phyloP scores from a whole-genome alignment of 2,329 filamentous ascomycete genomes.

The Cladosporium sp. region DNA sequence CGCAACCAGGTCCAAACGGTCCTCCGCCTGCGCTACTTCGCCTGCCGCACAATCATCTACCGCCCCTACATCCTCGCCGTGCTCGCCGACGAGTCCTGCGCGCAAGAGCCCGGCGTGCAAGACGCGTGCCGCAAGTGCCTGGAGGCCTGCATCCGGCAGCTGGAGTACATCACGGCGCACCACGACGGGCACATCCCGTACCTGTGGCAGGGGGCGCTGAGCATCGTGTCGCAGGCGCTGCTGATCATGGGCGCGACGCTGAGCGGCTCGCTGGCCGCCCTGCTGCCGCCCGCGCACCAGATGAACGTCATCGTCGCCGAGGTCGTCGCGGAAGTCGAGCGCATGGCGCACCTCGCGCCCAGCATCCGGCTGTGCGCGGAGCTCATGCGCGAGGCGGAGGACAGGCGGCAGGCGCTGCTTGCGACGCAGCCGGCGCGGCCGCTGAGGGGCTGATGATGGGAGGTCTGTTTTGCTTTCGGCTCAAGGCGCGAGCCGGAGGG shows the following conservation, averaged over 20 bases:
- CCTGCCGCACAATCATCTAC: conserved; percentile 81
- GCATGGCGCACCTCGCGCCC: conserved; percentile 67
- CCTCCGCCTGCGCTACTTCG: conserved; percentile 71
- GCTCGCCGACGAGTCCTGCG: conserved; percentile 67
- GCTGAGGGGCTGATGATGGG: background rate
- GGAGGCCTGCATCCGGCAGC: conserved; percentile 70
- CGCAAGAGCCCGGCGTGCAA: conserved; percentile 64
- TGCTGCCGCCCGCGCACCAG: conserved; percentile 51
- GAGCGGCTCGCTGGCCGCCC: conserved; percentile 63
- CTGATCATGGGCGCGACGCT: conserved; percentile 80
- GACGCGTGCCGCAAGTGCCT: conserved; percentile 76
- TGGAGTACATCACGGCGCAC: conserved; percentile 72
- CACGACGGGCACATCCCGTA: conserved; percentile 81
- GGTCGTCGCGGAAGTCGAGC: conserved; percentile 68
- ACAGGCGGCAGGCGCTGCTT: conserved; percentile 57
- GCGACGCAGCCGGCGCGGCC: conserved; percentile 7
- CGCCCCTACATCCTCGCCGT: conserved; percentile 76
- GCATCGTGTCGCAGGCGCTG: conserved; percentile 74
- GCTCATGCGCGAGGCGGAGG: conserved; percentile 70
- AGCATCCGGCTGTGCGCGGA: conserved; percentile 71
- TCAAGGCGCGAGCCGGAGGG: background rate
- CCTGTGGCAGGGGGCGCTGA: conserved; percentile 77
- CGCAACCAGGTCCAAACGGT: conserved; percentile 74
- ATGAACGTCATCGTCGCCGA: conserved; percentile 73
- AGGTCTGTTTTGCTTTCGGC: background rate